Evolutionary conservation across 352 stramenopile species (phyloP), one percentile per base, ranked within the genome.

Genomic region (Phytophthora ramorum): DNA sequence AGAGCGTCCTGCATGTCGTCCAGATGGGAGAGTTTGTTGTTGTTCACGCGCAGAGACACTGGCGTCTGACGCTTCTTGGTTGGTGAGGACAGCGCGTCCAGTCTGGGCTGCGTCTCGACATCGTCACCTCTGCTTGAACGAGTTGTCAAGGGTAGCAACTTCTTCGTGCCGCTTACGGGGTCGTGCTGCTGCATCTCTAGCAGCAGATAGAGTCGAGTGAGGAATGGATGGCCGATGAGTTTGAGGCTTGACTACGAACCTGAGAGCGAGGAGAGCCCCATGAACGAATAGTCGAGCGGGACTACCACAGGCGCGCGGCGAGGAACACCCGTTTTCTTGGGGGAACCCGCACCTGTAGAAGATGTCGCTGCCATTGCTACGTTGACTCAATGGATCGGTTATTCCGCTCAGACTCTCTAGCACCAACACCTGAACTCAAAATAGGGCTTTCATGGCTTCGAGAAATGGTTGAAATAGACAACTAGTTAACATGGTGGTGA

Each of bases 221-320:
- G 4, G n/a, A n/a, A n/a, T n/a, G n/a, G n/a, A n/a, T n/a, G n/a
- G n/a, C n/a, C 22, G 19, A 26, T 41, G 10, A 22, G 6, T 3
- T 30, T 22, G 7, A 28, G 16, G 16, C 7, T 37, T 26, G 9
- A 34, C 14, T 24, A 37, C 67, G 9, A 58, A 92, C 83, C 83
- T 47, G 79, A 83, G 10, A 91, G 71, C 1, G 69, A 60, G 0
- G 66, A 28, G 19, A 92, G 75, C 1, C 81, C 79, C 79, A 92
- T 89, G 68, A 92, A 92, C 8, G 83, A 92, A 49, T 83, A 92
- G 60, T 91, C 81, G 16, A 92, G 63, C 2, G 79, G 81, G 12
- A 75, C 58, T 0, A 59, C 26, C 1, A 67, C 61, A 13, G 58
- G 45, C 17, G 63, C 46, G 0, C 48, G 63, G 14, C 63, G 66